These are phyloP conservation scores for Syzygium oleosum DNA, from an alignment of 345 rosid species.

Conservation along the genomic window DNA sequence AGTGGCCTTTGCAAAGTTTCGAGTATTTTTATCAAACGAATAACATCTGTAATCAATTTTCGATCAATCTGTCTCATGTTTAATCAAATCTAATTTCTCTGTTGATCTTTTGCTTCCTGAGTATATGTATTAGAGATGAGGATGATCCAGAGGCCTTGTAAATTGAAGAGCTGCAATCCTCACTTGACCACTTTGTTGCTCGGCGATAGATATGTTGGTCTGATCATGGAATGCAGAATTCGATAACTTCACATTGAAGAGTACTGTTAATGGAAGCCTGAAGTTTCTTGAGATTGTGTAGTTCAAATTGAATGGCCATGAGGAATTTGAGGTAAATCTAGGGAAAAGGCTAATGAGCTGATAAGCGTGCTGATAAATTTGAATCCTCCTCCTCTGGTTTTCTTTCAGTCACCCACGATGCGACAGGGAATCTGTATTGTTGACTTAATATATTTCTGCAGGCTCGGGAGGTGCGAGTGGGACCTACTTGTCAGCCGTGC, in stretches of 20 bases:
- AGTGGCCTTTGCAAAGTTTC: constrained; percentile 2
- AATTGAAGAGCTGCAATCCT: neutral
- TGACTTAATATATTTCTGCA: neutral
- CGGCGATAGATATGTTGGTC: neutral
- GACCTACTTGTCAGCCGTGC: neutral
- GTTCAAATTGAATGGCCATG: neutral
- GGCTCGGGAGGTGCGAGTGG: neutral
- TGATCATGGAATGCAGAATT: neutral
- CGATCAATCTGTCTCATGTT: neutral
- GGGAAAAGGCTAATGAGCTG: neutral
- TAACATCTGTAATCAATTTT: neutral
- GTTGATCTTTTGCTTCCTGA: neutral
- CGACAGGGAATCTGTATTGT: neutral
- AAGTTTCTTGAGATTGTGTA: neutral
- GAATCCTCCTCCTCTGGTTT: neutral
- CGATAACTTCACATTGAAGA: neutral
- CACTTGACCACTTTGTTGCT: neutral
- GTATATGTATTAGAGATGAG: neutral
- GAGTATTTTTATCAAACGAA: neutral
- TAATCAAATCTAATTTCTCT: neutral
- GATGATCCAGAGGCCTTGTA: neutral
- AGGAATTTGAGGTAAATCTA: neutral
- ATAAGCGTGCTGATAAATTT: neutral
- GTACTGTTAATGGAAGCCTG: neutral
- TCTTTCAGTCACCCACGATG: neutral